Base-by-base conservation (phyloP, 2,329 filamentous ascomycete genomes). In the Phyllosticta ampelicida region DNA sequence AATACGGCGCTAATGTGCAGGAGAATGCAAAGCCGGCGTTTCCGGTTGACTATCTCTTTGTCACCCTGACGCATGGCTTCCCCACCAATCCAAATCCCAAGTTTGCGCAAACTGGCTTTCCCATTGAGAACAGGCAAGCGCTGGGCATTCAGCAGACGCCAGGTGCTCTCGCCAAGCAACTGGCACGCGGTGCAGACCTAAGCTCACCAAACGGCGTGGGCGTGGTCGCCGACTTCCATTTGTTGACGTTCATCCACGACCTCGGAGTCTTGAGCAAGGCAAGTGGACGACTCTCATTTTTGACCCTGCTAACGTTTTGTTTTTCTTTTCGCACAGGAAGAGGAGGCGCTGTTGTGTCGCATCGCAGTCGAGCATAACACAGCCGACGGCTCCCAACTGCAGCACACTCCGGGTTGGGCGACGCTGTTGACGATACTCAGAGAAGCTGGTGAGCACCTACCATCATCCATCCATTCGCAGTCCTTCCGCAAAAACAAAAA, bases 11-110 rank as follows among this genome's bases (percentile, higher is more conserved):
- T 63, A 96, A 92, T 65, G 94, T 97, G 8, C 94, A 96, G 70
- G 90, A 97, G 72, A 97, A 96, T 66, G 94, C 94, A 21, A 97
- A 96, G 70, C 94, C 94, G 0, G 85, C 88, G 51, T 99, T 99
- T 71, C 94, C 94, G 0, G 91, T 96, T 53, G 94, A 99, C 70
- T 99, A 97, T 71, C 81, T 99, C 30, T 85, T 97, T 59, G 89
- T 97, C 61, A 97, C 94, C 9, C 80, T 99, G 62, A 99, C 94
- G 0, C 92, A 99, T 69, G 94, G 94, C 60, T 97, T 99, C 76
- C 94, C 94, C 2, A 89, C 86, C 55, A 79, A 85, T 51, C 82
- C 89, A 3, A 86, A 84, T 58, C 90, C 91, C 11, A 74, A 86
- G 28, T 97, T 97, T 73, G 86, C 84, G 53, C 72, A 73, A 28